Conservation (phyloP, 192 early-diverging fungal genomes). For the Backusella mclennaniae region DNA sequence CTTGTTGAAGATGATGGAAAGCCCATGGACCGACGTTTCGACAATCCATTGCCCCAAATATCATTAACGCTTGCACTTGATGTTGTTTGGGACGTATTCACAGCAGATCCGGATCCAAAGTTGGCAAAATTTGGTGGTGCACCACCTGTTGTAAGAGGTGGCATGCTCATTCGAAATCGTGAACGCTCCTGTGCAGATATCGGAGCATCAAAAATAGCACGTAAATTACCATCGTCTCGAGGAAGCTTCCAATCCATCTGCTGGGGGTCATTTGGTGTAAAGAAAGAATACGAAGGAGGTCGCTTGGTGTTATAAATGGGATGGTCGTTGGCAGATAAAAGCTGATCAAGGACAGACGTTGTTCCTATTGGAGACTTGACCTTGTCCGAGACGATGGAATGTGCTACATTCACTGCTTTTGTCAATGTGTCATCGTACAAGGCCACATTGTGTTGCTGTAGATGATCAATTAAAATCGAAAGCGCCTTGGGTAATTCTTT, state of each 20-base stretch:
- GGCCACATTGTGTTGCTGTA: not conserved
- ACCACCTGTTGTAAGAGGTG: not conserved
- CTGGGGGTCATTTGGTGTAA: not conserved
- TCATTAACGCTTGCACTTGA: not conserved
- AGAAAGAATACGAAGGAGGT: not conserved
- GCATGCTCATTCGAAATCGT: not conserved
- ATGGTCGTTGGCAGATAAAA: not conserved
- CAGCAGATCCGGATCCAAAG: not conserved
- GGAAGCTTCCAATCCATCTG: not conserved
- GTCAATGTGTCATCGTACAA: not conserved
- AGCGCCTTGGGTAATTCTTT: not conserved
- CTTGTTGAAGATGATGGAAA: not conserved
- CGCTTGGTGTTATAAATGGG: not conserved
- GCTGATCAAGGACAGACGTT: not conserved
- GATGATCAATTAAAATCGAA: not conserved
- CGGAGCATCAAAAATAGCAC: constrained; percentile 12
- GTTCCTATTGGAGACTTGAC: not conserved
- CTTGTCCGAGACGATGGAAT: not conserved
- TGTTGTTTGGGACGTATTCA: not conserved
- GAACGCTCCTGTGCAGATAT: constrained; percentile 5
- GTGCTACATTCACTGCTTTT: not conserved
- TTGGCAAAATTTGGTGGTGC: not conserved
- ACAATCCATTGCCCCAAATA: not conserved
- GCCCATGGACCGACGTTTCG: not conserved
- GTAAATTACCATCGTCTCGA: not conserved